phyloP scores from a whole-genome alignment of 2,329 filamentous ascomycete species.

The Alternaria infectoria region DNA sequence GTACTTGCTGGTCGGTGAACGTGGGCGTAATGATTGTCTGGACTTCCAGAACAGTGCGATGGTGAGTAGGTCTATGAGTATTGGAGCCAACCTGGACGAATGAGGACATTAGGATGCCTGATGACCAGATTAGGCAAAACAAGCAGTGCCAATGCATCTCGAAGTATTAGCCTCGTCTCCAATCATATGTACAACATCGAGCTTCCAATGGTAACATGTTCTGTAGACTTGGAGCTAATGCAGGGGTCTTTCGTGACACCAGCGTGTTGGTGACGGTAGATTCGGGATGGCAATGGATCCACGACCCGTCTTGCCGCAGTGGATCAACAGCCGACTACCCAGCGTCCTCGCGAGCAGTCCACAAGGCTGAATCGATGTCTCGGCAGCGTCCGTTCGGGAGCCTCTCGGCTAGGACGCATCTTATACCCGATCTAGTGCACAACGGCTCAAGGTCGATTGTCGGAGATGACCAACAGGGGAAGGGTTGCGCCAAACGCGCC shows the following conservation, averaged over 20 bases:
- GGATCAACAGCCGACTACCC: constrained; percentile 5
- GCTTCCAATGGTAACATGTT: background rate
- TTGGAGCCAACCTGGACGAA: background rate
- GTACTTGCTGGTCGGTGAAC: background rate
- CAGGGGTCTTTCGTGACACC: constrained; percentile 1
- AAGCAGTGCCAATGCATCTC: background rate
- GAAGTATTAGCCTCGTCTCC: background rate
- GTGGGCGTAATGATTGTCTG: background rate
- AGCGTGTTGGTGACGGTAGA: constrained; percentile 8
- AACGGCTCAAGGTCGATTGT: background rate
- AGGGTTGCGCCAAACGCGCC: background rate
- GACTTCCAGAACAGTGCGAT: background rate
- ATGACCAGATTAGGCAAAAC: background rate
- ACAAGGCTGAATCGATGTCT: constrained; percentile 1
- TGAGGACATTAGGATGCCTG: background rate
- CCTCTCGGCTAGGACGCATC: background rate
- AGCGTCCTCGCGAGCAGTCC: background rate
- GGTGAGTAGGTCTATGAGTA: background rate
- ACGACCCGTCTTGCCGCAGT: constrained; percentile 8
- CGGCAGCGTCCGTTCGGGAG: constrained; percentile 3
- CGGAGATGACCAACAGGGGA: background rate
- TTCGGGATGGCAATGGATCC: background rate
- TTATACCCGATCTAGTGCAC: background rate
- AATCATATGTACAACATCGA: background rate
- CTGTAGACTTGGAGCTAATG: background rate